These are phyloP conservation scores for Atalantia buxifolia DNA, from an alignment of 345 rosid genomes.

Conservation along the genomic window DNA sequence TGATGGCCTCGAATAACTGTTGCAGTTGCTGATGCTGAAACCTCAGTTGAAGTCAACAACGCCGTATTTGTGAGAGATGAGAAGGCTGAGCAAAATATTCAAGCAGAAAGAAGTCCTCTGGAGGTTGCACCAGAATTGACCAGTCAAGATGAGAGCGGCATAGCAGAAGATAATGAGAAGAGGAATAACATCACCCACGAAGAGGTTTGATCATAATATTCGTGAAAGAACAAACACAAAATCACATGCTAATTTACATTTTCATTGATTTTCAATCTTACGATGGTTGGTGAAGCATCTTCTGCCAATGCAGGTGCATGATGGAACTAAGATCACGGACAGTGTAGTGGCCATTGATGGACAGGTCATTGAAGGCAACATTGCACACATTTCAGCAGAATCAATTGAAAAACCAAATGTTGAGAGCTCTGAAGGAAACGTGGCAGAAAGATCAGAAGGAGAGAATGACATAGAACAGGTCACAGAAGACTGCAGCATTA, in stretches of 20 bases:
- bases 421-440: neutral
- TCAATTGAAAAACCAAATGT: constrained; percentile 1
- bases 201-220: constrained; percentile 14
- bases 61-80: neutral
- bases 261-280: neutral
- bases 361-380: neutral
- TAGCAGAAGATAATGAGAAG: constrained; percentile 1
- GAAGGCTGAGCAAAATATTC: neutral
- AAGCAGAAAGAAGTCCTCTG: neutral
- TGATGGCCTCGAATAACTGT: neutral
- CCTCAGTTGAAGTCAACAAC: neutral
- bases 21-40: constrained; percentile 14
- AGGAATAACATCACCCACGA: neutral
- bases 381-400: constrained; percentile 4
- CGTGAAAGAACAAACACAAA: neutral
- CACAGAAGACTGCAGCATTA: neutral
- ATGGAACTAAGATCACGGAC: constrained; percentile 8
- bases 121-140: neutral
- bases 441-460: constrained; percentile 7
- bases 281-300: neutral
- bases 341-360: neutral
- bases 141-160: constrained; percentile 7
- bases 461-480: constrained; percentile 11
- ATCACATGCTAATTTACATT: neutral
- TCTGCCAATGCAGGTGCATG: constrained; percentile 8